Conservation (phyloP, 1,284 basidiomycete genomes). For the Cutaneotrichosporon cavernicola region DNA sequence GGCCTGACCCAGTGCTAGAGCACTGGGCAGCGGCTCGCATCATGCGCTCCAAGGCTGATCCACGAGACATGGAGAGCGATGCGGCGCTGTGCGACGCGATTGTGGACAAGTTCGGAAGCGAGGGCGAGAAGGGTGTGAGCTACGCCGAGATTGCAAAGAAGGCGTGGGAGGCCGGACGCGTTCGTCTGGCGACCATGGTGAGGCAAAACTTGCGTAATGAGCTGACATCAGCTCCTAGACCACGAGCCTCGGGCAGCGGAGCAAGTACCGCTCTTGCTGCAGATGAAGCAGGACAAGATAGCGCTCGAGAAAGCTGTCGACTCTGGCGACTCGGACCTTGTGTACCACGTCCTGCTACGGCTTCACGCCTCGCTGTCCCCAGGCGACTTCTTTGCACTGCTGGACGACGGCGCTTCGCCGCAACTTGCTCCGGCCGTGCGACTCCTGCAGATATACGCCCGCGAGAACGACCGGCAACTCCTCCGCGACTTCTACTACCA, state of each 20-base stretch:
- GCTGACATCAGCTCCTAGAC: slow-evolving; percentile 71
- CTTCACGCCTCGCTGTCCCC: slow-evolving; percentile 77
- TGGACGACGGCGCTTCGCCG: slow-evolving; percentile 77
- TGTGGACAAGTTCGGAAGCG: slow-evolving; percentile 78
- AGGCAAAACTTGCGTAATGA: slow-evolving; percentile 20
- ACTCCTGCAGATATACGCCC: slow-evolving; percentile 81
- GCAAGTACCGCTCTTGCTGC: slow-evolving; percentile 86
- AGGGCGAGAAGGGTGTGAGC: slow-evolving; percentile 62
- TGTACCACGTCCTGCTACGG: slow-evolving; percentile 85
- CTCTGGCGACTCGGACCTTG: slow-evolving; percentile 92
- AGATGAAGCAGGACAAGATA: slow-evolving; percentile 90
- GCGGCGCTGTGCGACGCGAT: slow-evolving; percentile 76
- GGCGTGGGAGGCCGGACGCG: slow-evolving; percentile 88
- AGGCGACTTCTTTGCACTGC: slow-evolving; percentile 89
- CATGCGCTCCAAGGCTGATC: slow-evolving; percentile 63
- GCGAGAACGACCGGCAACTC: slow-evolving; percentile 86
- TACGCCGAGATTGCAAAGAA: slow-evolving; percentile 92
- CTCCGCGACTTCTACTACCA: slow-evolving; percentile 96
- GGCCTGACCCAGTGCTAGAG: slow-evolving; percentile 81
- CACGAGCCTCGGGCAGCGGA: slow-evolving; percentile 85
- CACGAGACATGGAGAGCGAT: slow-evolving; percentile 60
- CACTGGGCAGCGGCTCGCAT: slow-evolving; percentile 98
- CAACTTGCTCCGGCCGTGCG: slow-evolving; percentile 69
- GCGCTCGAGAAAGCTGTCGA: slow-evolving; percentile 89
- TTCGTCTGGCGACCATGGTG: slow-evolving; percentile 83